These are phyloP conservation scores for Papiliotrema fonsecae DNA, from an alignment of 1,284 basidiomycete species.

Conservation along the genomic window DNA sequence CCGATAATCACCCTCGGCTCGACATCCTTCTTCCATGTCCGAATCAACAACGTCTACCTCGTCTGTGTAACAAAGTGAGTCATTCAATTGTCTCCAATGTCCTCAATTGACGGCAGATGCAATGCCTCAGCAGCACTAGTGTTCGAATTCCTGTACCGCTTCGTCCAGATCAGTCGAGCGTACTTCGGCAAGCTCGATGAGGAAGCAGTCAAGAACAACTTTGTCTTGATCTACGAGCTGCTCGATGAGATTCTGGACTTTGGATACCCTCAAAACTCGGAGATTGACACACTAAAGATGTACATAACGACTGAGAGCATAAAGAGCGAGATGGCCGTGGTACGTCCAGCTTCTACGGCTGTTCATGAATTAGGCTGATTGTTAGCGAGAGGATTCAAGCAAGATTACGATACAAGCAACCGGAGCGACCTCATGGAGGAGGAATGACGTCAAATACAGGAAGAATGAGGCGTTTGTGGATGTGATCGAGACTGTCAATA, in stretches of 20 bases:
- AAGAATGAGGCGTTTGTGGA: conserved; percentile 99
- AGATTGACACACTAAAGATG: conserved; percentile 93
- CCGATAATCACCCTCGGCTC: conserved; percentile 97
- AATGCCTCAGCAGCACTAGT: conserved; percentile 97
- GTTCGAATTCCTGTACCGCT: conserved; percentile 95
- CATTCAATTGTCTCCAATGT: neutral
- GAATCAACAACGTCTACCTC: conserved; percentile 89
- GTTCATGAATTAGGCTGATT: neutral
- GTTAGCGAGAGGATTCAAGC: conserved; percentile 80
- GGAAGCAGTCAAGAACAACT: conserved; percentile 98
- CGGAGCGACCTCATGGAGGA: conserved; percentile 86
- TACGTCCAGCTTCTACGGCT: conserved; percentile 53
- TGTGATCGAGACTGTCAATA: conserved; percentile 92
- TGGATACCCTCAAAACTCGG: conserved; percentile 98
- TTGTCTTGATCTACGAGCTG: conserved; percentile 91
- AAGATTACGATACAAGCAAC: conserved; percentile 97
- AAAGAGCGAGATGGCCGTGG: conserved; percentile 71
- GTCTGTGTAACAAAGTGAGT: conserved; percentile 90
- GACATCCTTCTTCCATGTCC: conserved; percentile 95
- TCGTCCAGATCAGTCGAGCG: conserved; percentile 85
- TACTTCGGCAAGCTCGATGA: conserved; percentile 99
- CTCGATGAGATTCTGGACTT: conserved; percentile 98
- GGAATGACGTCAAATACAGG: conserved; percentile 92
- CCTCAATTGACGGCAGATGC: conserved; percentile 54
- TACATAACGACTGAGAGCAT: conserved; percentile 98